Evolutionary conservation across 2,329 filamentous ascomycete genomes (phyloP), one percentile per base, ranked within the genome.

Genomic region (Aureobasidium sp.): DNA sequence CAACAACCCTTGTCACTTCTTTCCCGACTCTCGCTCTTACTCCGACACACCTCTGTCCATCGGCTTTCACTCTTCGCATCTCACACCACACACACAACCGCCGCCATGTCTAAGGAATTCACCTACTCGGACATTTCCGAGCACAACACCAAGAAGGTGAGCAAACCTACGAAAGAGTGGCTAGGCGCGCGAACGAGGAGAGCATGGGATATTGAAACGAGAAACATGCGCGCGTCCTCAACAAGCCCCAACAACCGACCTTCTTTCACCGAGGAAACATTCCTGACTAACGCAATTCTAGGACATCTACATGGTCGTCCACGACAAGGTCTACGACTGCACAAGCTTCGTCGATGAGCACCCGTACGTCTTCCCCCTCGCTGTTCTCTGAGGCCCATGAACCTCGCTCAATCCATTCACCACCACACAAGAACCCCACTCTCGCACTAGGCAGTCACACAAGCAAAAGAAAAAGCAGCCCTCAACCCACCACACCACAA

Each of bases 321-420:
- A 97, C 81, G 92, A 96, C 78, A 96, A 96, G 82, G 87, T 99
- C 80, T 99, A 97, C 85, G 85, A 97, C 77, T 78, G 82, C 74
- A 84, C 86, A 72, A 88, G 87, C 77, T 99, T 99, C 78, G 82
- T 97, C 69, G 93, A 97, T 75, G 94, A 99, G 86, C 94, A 99
- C 78, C 94, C 94, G 85, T 88, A 85, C 68, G 84, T 84, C 47
- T 61, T 48, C n/a, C 57, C 63, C 44, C 45, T 6, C 61, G 31
- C 22, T 53, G 31, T 47, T 58, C 51, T 29, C 55, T 11, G n/a
- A 42, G 36, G n/a, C 34, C 25, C 25, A 39, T 14, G 14, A 27
- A n/a, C 44, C 29, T 31, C 29, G 3, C 31, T 37, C 41, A 48
- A 22, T n/a, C 9, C 36, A n/a, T 8, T 25, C 11, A 12, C 25